Conservation (phyloP, 2,329 filamentous ascomycete species). For the Didymella pomorum region DNA sequence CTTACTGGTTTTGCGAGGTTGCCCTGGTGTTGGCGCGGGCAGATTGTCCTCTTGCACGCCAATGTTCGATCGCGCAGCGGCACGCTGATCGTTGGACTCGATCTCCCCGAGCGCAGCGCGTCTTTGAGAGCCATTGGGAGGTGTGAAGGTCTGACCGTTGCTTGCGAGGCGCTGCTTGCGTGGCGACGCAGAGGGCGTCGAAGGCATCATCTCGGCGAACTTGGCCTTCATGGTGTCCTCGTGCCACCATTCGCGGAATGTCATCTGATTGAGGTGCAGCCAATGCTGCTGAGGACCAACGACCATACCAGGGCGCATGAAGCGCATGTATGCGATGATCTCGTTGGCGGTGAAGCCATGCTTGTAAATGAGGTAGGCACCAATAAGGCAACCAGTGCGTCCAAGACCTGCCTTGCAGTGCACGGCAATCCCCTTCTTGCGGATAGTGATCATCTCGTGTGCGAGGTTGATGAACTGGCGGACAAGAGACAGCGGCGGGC, state of each 20-base stretch:
- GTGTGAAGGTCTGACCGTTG: slow-evolving; percentile 78
- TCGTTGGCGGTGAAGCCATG: slow-evolving; percentile 98
- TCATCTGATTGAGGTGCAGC: slow-evolving; percentile 95
- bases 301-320: slow-evolving; percentile 99
- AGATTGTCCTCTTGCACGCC: slow-evolving; percentile 87
- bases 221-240: slow-evolving; percentile 83
- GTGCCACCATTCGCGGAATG: slow-evolving; percentile 98
- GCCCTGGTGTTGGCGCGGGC: slow-evolving; percentile 92
- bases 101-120: slow-evolving; percentile 93
- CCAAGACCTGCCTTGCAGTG: slow-evolving; percentile 98
- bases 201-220: slow-evolving; percentile 68
- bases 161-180: slow-evolving; percentile 62
- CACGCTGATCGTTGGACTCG: slow-evolving; percentile 73
- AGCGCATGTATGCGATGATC: slow-evolving; percentile 97
- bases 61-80: slow-evolving; percentile 57
- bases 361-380: slow-evolving; percentile 96
- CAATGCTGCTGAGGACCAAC: slow-evolving; percentile 98
- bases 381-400: slow-evolving; percentile 93
- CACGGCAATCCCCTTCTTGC: slow-evolving; percentile 92
- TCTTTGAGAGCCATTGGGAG: slow-evolving; percentile 78
- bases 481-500: slow-evolving; percentile 86
- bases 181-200: slow-evolving; percentile 65
- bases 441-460: slow-evolving; percentile 90
- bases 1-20: slow-evolving; percentile 87
- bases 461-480: slow-evolving; percentile 94